Evolutionary conservation across 805 yeast genomes (phyloP).

Genomic region (Myxozyma geophila): DNA sequence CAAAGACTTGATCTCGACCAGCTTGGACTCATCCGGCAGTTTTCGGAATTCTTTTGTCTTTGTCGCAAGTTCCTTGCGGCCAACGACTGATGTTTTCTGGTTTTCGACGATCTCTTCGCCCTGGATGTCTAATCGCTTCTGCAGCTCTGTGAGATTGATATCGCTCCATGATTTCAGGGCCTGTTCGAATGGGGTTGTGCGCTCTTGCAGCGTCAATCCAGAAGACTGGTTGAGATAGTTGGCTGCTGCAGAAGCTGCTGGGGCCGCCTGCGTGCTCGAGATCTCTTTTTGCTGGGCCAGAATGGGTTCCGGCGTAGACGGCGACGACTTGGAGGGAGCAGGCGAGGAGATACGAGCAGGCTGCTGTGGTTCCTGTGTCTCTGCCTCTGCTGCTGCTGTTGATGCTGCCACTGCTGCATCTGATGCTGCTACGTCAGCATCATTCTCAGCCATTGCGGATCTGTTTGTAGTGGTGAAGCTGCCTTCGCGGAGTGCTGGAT

Average conservation of each 20-base stretch:
- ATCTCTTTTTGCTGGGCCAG: background rate
- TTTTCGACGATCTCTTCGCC: constrained; percentile 72
- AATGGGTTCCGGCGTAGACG: constrained; percentile 11
- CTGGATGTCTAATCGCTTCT: constrained; percentile 71
- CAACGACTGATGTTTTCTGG: constrained; percentile 68
- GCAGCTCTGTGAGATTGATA: constrained; percentile 71
- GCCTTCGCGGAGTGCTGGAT: background rate
- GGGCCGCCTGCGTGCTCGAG: background rate
- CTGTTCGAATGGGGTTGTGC: constrained; percentile 37
- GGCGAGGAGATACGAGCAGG: constrained; percentile 9
- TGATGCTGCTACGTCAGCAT: background rate
- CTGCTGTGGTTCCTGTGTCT: background rate
- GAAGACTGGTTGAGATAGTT: background rate
- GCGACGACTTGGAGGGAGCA: constrained; percentile 5
- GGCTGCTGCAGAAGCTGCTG: background rate
- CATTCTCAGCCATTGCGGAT: background rate
- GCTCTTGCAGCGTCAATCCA: constrained; percentile 20
- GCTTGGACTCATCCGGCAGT: constrained; percentile 66
- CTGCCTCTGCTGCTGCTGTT: constrained; percentile 3
- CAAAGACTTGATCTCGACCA: constrained; percentile 66
- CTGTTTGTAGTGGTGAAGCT: background rate
- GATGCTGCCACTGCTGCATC: background rate
- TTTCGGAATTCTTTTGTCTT: constrained; percentile 87
- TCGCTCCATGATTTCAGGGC: constrained; percentile 45
- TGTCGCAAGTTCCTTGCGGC: constrained; percentile 76